These are phyloP conservation scores for Trichothecium roseum DNA, from an alignment of 2,329 filamentous ascomycete genomes.

Conservation along the genomic window DNA sequence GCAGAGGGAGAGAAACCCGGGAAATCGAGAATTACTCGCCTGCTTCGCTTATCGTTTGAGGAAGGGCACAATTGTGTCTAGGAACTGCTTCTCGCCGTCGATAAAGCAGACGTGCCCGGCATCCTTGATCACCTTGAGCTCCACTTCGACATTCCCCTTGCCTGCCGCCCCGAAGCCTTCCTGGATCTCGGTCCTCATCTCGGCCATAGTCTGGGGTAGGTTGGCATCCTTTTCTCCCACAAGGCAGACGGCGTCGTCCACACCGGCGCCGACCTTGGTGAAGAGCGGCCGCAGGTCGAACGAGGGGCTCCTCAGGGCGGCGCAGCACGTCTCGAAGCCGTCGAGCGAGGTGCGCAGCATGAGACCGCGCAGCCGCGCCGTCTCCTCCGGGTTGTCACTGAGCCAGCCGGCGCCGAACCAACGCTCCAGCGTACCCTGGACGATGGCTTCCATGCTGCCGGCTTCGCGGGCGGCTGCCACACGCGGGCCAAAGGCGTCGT, in stretches of 20 bases:
- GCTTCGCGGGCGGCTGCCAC: conserved; percentile 21
- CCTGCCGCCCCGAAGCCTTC: conserved; percentile 15
- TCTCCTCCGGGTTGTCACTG: conserved; percentile 20
- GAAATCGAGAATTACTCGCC: too few species aligned
- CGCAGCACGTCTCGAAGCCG: conserved; percentile 29
- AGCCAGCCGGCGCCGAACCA: conserved; percentile 31
- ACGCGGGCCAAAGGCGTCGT: conserved; percentile 24
- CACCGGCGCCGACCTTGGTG: conserved; percentile 18
- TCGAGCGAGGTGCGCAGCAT: conserved; percentile 27
- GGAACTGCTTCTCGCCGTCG: conserved; percentile 23
- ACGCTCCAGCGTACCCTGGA: conserved; percentile 23
- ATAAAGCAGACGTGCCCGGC: conserved; percentile 28
- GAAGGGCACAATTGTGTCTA: conserved; percentile 12
- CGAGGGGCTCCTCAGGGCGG: conserved; percentile 21
- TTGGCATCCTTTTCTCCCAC: conserved; percentile 31
- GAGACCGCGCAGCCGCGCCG: conserved; percentile 19
- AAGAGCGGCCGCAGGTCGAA: conserved; percentile 29
- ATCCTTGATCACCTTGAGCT: conserved; percentile 21
- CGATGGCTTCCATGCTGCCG: conserved; percentile 18
- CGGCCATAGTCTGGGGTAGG: conserved; percentile 25
- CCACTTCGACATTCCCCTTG: conserved; percentile 13
- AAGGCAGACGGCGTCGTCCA: conserved; percentile 24
- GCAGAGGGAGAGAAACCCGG: too few species aligned
- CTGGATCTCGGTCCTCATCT: conserved; percentile 24
- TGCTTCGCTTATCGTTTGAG: too few species aligned